These are phyloP conservation scores for Trichosporon coremiiforme DNA, from an alignment of 1,284 basidiomycete species.

Conservation along the genomic window DNA sequence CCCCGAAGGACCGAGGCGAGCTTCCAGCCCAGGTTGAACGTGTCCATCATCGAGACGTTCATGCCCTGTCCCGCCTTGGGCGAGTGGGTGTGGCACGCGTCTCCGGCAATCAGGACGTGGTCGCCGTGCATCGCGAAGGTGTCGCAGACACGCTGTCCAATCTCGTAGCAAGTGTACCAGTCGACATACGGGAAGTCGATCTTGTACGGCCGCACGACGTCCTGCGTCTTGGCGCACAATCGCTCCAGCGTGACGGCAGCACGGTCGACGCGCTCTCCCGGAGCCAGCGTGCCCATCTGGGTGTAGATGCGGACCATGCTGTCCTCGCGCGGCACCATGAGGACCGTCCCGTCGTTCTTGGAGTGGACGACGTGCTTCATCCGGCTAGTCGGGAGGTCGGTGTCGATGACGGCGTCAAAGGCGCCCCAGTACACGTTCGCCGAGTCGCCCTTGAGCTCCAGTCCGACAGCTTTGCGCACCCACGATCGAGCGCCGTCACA, in stretches of 20 bases:
- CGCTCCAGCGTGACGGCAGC: constrained; percentile 60
- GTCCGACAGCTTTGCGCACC: constrained; percentile 38
- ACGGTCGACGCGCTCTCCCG: constrained; percentile 36
- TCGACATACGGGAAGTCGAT: constrained; percentile 59
- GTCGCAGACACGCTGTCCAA: constrained; percentile 58
- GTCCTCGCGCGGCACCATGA: constrained; percentile 49
- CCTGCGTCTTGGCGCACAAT: constrained; percentile 65
- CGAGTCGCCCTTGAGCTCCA: constrained; percentile 49
- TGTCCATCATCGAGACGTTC: constrained; percentile 47
- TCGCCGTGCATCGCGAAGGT: constrained; percentile 33
- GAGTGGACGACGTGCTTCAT: constrained; percentile 50
- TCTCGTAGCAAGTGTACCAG: constrained; percentile 51
- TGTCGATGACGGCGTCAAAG: constrained; percentile 41
- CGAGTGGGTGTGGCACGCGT: constrained; percentile 48
- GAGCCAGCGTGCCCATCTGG: constrained; percentile 32
- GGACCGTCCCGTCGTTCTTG: constrained; percentile 41
- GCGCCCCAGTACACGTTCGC: constrained; percentile 53
- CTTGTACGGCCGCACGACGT: constrained; percentile 68
- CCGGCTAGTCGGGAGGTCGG: constrained; percentile 34
- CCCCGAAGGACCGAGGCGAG: constrained; percentile 60
- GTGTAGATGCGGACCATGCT: constrained; percentile 42
- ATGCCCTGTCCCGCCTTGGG: constrained; percentile 50
- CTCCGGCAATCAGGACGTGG: constrained; percentile 48
- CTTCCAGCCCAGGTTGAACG: constrained; percentile 60
- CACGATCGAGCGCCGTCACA: constrained; percentile 39